These are phyloP conservation scores for Fusarium sp. DNA, from an alignment of 2,329 filamentous ascomycete genomes.

Conservation along the genomic window DNA sequence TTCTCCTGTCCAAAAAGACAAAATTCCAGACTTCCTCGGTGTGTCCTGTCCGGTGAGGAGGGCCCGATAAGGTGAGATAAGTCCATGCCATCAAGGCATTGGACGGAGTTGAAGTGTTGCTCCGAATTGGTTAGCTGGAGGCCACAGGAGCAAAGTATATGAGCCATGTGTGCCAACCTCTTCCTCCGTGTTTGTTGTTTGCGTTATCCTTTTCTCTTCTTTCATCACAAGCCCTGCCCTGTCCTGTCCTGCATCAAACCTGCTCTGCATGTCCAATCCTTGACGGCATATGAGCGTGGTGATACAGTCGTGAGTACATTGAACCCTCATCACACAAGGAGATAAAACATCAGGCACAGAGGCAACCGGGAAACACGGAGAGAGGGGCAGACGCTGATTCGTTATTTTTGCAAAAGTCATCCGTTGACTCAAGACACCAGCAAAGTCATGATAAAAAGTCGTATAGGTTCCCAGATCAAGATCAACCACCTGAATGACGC, in stretches of 20 bases:
- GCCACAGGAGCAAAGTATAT: conserved; percentile 1
- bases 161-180: neutral
- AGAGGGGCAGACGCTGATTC: conserved; percentile 24
- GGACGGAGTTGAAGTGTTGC: neutral
- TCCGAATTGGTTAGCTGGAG: neutral
- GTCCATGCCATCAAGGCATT: neutral
- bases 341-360: neutral
- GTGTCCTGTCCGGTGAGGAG: conserved; percentile 4
- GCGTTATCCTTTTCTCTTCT: neutral
- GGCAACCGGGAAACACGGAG: neutral
- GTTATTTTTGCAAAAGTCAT: conserved; percentile 35
- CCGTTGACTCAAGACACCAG: conserved; percentile 10
- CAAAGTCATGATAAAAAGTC: conserved; percentile 34
- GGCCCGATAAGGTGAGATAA: conserved; percentile 11
- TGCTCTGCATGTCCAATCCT: neutral
- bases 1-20: conserved; percentile 2
- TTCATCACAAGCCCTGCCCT: neutral
- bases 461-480: conserved; percentile 40
- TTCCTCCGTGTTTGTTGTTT: neutral
- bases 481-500: conserved; percentile 42
- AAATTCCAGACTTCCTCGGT: neutral
- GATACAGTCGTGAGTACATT: neutral
- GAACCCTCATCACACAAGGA: neutral
- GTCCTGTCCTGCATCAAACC: neutral
- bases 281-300: neutral